Evolutionary conservation across 2,329 filamentous ascomycete genomes (phyloP).

Genomic region (Fusarium phyllophilum): DNA sequence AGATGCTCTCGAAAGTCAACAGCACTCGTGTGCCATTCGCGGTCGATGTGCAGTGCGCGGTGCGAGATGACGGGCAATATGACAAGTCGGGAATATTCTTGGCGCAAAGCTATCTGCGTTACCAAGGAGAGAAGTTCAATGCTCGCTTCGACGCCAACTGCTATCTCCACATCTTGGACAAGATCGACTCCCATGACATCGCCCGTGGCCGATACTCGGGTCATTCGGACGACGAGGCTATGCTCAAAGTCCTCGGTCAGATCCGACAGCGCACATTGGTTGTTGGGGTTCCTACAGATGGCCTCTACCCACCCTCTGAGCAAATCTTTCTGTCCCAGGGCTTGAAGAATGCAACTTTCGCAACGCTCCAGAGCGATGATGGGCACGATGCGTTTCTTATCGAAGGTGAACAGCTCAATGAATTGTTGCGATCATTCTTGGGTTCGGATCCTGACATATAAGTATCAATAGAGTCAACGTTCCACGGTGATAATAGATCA

Average conservation of each 20-base stretch:
- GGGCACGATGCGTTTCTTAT: background rate
- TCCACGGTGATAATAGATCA: background rate
- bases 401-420: background rate
- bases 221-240: background rate
- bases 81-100: background rate
- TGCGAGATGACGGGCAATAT: background rate
- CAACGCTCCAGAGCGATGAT: background rate
- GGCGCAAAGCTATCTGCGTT: background rate
- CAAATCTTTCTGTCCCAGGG: background rate
- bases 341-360: background rate
- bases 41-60: background rate
- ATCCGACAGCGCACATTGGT: background rate
- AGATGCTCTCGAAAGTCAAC: background rate
- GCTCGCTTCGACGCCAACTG: background rate
- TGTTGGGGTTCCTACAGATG: background rate
- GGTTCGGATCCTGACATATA: background rate
- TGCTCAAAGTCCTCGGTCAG: background rate
- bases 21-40: background rate
- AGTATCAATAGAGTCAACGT: background rate
- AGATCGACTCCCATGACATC: background rate
- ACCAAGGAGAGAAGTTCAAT: background rate
- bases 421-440: background rate
- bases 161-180: background rate
- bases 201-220: background rate
- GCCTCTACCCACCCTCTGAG: background rate